phyloP scores from a whole-genome alignment of 345 rosid species.

The Firmiana major region DNA sequence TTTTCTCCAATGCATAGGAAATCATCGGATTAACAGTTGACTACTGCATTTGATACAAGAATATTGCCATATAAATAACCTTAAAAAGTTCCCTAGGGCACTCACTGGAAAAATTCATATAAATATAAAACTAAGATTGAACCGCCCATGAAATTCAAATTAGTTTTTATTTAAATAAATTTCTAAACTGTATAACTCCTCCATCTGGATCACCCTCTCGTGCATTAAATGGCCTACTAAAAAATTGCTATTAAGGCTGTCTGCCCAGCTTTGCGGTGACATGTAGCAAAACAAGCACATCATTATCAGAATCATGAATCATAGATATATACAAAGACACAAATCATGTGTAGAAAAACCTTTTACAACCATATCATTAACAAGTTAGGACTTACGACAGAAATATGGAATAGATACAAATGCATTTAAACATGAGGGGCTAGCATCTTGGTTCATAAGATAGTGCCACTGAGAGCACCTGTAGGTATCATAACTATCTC shows the following conservation, averaged over 20 bases:
- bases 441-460: not conserved
- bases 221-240: not conserved
- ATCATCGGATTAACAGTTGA: not conserved
- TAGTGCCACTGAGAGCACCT: not conserved
- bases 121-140: not conserved
- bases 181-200: not conserved
- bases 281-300: not conserved
- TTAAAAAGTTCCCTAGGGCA: not conserved
- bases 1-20: not conserved
- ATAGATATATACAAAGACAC: not conserved
- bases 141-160: not conserved
- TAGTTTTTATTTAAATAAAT: not conserved
- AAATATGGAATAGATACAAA: not conserved
- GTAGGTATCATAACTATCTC: not conserved
- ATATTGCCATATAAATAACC: not conserved
- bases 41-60: not conserved
- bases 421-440: not conserved
- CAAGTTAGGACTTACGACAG: not conserved
- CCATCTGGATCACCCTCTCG: not conserved
- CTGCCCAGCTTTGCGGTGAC: not conserved
- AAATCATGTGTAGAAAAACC: not conserved
- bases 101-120: not conserved
- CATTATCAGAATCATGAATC: slow-evolving; percentile 1
- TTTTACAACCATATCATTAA: not conserved
- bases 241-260: not conserved